Evolutionary conservation across 2,329 filamentous ascomycete genomes (phyloP).

Genomic region (Fusarium bactridioides): DNA sequence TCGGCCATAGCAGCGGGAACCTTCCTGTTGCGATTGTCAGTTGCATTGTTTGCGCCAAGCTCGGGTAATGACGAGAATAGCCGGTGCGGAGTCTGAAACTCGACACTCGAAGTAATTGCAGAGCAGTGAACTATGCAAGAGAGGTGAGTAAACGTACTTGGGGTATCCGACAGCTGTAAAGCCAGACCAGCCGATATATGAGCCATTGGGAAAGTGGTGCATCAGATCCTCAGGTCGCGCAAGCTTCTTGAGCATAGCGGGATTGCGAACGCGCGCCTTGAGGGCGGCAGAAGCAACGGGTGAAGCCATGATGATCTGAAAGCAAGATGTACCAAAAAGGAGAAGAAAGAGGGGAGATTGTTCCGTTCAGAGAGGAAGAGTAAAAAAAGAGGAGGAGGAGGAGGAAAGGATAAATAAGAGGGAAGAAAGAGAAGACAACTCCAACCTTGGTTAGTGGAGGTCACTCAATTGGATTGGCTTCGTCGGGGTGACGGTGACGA

Average conservation of each 20-base stretch:
- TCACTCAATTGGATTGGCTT: neutral
- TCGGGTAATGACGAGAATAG: constrained; percentile 28
- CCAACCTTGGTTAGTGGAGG: constrained; percentile 22
- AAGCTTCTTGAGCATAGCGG: constrained; percentile 82
- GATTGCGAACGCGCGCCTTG: constrained; percentile 76
- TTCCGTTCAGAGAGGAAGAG: constrained; percentile 5
- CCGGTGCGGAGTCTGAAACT: constrained; percentile 16
- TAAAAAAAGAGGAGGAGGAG: neutral
- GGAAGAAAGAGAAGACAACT: constrained; percentile 22
- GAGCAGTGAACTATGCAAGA: neutral
- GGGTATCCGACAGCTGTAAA: constrained; percentile 92
- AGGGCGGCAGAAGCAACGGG: constrained; percentile 74
- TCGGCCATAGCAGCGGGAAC: constrained; percentile 85
- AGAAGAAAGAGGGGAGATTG: constrained; percentile 34
- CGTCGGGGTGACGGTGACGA: constrained; percentile 35
- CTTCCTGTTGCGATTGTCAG: constrained; percentile 62
- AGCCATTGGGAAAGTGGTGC: constrained; percentile 80
- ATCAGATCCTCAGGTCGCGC: constrained; percentile 81
- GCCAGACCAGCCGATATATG: constrained; percentile 91
- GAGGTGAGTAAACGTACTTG: constrained; percentile 58
- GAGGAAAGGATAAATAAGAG: constrained; percentile 23
- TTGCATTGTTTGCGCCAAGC: constrained; percentile 14
- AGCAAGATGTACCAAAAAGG: constrained; percentile 15
- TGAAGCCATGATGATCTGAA: constrained; percentile 52
- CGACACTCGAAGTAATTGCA: neutral